These are phyloP conservation scores for Suhomyces atakaporum DNA, from an alignment of 1,139 yeast species.

Conservation along the genomic window DNA sequence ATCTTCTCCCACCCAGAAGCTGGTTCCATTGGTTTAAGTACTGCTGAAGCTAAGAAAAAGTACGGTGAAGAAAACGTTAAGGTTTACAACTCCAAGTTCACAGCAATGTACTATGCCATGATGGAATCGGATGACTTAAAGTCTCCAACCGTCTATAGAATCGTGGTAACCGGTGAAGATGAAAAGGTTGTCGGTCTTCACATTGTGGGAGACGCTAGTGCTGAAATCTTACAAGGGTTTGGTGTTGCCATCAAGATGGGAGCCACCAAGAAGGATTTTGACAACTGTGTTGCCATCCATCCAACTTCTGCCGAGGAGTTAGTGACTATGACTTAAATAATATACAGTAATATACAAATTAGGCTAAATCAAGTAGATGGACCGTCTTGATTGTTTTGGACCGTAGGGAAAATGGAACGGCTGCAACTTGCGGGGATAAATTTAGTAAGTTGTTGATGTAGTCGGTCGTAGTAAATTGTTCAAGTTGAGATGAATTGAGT, in stretches of 20 bases:
- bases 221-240: constrained; percentile 95
- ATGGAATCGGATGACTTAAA: constrained; percentile 64
- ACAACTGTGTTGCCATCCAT: constrained; percentile 94
- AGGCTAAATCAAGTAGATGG: not conserved
- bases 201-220: constrained; percentile 83
- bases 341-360: not conserved
- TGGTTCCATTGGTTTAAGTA: constrained; percentile 87
- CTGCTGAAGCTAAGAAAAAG: constrained; percentile 70
- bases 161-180: constrained; percentile 73
- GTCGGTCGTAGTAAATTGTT: too few relatives aligned
- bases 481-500: too few relatives aligned
- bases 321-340: constrained; percentile 72
- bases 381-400: too few relatives aligned
- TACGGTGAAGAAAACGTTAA: constrained; percentile 83
- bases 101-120: constrained; percentile 93
- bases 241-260: constrained; percentile 98
- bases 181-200: constrained; percentile 97
- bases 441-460: too few relatives aligned
- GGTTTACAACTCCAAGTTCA: constrained; percentile 78
- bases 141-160: constrained; percentile 84
- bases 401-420: too few relatives aligned
- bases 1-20: constrained; percentile 97
- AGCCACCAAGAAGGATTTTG: constrained; percentile 94
- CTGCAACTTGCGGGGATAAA: too few relatives aligned
- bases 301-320: constrained; percentile 98